Percentiles rank a stretch among this genome's conserved stretches.
Evolutionary conservation across 768 basidiomycete species (phyloP).

Genomic region (Naematelia aurantialba): DNA sequence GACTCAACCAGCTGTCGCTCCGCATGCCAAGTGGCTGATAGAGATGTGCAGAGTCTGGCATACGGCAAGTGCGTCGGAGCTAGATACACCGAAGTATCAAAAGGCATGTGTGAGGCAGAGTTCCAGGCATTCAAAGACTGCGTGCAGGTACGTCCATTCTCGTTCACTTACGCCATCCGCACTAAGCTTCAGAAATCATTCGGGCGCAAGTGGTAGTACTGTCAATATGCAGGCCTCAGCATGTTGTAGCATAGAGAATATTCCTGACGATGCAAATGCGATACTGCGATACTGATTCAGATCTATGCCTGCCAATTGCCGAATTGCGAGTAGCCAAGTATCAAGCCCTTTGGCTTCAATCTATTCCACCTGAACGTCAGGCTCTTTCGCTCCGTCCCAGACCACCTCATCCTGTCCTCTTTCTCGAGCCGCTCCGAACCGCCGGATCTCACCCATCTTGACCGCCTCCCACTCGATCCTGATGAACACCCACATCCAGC

Average conservation of each 20-base stretch:
- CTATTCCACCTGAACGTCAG: background rate
- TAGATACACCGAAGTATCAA: constrained; percentile 75
- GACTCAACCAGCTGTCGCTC: background rate
- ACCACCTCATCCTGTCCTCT: background rate
- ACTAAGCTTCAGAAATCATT: constrained; percentile 25
- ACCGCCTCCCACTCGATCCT: constrained; percentile 95
- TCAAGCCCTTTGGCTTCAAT: background rate
- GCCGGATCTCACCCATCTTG: constrained; percentile 54
- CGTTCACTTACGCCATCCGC: background rate
- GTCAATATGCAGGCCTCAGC: background rate
- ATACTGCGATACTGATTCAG: constrained; percentile 2
- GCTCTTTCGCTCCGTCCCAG: background rate
- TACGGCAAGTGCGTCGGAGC: constrained; percentile 88
- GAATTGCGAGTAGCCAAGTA: background rate
- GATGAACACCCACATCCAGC: constrained; percentile 99
- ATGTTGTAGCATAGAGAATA: constrained; percentile 3
- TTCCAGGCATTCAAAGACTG: constrained; percentile 80
- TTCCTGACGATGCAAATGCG: constrained; percentile 1
- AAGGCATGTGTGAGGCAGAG: constrained; percentile 78
- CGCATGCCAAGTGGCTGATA: background rate
- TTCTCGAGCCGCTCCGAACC: constrained; percentile 9
- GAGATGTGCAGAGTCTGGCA: constrained; percentile 58
- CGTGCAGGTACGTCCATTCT: constrained; percentile 63
- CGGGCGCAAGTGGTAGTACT: constrained; percentile 30
- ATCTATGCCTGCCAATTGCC: background rate